phyloP scores from a whole-genome alignment of 371 early-diverging fungal species.

The Rhizopus sp. region DNA sequence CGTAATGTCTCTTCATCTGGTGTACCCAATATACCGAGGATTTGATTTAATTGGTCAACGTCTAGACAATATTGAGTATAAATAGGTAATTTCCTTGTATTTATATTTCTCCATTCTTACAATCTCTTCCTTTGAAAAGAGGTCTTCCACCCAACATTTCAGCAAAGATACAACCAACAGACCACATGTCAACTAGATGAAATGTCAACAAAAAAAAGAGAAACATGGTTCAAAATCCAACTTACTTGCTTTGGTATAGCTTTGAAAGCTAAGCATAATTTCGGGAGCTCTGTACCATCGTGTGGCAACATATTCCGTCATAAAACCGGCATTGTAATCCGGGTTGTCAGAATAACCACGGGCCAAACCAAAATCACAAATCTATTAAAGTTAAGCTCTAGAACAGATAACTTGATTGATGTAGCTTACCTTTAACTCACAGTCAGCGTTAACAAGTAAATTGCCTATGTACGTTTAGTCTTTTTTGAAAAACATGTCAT shows the following conservation, averaged over 20 bases:
- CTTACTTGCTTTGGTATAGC: constrained; percentile 94
- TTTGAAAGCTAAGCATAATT: constrained; percentile 93
- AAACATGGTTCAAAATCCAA: constrained; percentile 3
- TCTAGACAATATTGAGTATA: constrained; percentile 39
- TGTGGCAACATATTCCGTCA: constrained; percentile 98
- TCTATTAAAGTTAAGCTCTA: constrained; percentile 35
- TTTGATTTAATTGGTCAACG: constrained; percentile 98
- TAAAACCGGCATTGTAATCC: constrained; percentile 85
- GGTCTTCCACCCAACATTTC: constrained; percentile 92
- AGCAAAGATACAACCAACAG: constrained; percentile 97
- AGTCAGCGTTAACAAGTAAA: constrained; percentile 96
- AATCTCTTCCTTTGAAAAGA: constrained; percentile 90
- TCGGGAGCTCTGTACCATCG: constrained; percentile 99
- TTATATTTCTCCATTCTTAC: constrained; percentile 63
- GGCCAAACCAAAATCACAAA: constrained; percentile 95
- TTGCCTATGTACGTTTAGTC: constrained; percentile 56
- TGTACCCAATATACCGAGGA: constrained; percentile 95
- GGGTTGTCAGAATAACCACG: constrained; percentile 85
- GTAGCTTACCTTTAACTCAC: constrained; percentile 77
- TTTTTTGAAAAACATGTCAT: background rate
- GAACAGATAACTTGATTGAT: background rate
- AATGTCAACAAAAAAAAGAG: background rate
- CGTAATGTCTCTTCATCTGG: constrained; percentile 93
- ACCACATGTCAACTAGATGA: constrained; percentile 92
- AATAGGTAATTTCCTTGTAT: background rate